phyloP scores from a whole-genome alignment of 2,329 filamentous ascomycete species.

The Aspergillus fischeri region DNA sequence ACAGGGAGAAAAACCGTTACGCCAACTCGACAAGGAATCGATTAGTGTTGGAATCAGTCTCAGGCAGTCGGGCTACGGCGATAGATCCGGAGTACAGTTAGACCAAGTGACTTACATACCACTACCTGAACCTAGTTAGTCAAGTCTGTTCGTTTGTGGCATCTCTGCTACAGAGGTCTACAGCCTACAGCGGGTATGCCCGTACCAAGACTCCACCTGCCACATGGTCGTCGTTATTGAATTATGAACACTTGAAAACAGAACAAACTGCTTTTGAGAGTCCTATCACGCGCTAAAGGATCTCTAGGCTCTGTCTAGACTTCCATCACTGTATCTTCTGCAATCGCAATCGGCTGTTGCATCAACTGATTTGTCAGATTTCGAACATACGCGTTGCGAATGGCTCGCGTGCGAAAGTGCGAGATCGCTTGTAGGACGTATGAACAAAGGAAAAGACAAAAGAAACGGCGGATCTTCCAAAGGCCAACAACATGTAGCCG shows the following conservation, averaged over 20 bases:
- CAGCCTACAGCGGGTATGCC: conserved; percentile 27
- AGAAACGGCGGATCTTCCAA: conserved; percentile 1
- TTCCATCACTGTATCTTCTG: neutral
- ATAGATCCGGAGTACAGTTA: neutral
- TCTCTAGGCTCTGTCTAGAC: neutral
- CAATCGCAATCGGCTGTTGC: neutral
- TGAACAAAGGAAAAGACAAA: conserved; percentile 1
- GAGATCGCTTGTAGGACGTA: neutral
- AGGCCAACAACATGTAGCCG: conserved; percentile 7
- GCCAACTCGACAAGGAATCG: conserved; percentile 20
- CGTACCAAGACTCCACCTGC: conserved; percentile 29
- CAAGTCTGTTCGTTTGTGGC: neutral
- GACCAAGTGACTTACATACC: no score
- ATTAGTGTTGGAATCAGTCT: neutral
- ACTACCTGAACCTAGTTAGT: neutral
- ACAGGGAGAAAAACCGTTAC: conserved; percentile 28
- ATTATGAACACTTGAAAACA: conserved; percentile 4
- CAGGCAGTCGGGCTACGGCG: neutral
- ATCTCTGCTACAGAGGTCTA: neutral
- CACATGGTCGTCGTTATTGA: conserved; percentile 19
- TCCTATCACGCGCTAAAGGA: neutral
- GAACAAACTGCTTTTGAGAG: neutral
- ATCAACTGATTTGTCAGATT: neutral
- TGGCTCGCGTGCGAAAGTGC: neutral
- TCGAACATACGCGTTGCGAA: neutral